Evolutionary conservation across 225 moss, liverwort and hornwort genomes (phyloP).

Genomic region (Neckera pumila): DNA sequence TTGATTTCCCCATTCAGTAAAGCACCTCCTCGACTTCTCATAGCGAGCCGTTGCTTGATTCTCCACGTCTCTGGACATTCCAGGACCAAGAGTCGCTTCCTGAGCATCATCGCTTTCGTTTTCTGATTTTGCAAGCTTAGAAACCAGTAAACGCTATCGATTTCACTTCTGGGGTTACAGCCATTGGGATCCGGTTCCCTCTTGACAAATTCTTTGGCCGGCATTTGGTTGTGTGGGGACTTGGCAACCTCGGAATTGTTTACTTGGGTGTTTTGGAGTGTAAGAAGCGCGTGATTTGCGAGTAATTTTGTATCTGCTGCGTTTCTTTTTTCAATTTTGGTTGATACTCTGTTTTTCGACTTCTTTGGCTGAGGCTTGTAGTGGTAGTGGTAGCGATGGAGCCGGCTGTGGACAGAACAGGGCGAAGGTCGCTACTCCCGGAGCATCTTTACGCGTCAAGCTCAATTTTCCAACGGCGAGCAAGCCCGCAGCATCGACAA

Average conservation of each 20-base stretch:
- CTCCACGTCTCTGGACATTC: neutral
- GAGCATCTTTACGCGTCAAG: constrained; percentile 18
- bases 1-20: neutral
- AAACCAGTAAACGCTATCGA: neutral
- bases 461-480: neutral
- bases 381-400: constrained; percentile 10
- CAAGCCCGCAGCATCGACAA: neutral
- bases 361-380: neutral
- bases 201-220: neutral
- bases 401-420: neutral
- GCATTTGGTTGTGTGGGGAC: neutral
- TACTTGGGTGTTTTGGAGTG: neutral
- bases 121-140: neutral
- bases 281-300: neutral
- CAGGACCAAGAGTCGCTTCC: neutral
- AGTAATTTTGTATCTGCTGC: neutral
- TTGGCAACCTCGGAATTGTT: neutral
- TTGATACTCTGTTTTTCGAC: neutral
- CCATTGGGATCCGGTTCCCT: neutral
- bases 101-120: neutral
- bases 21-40: neutral
- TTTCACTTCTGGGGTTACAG: neutral
- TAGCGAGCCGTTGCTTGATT: neutral
- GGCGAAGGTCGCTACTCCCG: constrained; percentile 11
- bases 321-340: neutral